Percentiles rank a stretch among this genome's conserved stretches.
Conservation (phyloP, 2,329 filamentous ascomycete species). For the Dactylellina parvicollis region DNA sequence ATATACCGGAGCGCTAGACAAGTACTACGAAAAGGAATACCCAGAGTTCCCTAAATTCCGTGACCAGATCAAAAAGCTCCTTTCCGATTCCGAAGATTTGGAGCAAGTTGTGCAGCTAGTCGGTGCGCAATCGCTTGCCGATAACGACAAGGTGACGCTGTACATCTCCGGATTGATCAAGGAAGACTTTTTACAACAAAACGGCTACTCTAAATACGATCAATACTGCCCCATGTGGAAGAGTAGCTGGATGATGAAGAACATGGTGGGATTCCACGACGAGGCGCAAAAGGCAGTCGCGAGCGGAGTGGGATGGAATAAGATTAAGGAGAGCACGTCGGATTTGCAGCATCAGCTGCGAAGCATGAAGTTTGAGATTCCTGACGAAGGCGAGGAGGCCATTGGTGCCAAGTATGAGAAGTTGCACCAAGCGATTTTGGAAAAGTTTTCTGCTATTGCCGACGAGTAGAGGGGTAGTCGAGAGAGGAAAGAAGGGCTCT, state of each 20-base stretch:
- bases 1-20: slow-evolving; percentile 87
- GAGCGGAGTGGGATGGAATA: slow-evolving; percentile 89
- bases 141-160: slow-evolving; percentile 97
- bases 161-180: slow-evolving; percentile 92
- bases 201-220: slow-evolving; percentile 98
- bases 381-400: slow-evolving; percentile 80
- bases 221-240: slow-evolving; percentile 99
- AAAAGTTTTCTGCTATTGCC: slow-evolving; percentile 95
- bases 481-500: too few species aligned
- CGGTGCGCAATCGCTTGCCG: slow-evolving; percentile 94
- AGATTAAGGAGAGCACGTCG: slow-evolving; percentile 87
- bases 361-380: slow-evolving; percentile 93
- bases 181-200: slow-evolving; percentile 98
- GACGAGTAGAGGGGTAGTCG: slow-evolving; percentile 75
- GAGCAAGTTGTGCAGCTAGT: slow-evolving; percentile 99
- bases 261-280: slow-evolving; percentile 97
- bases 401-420: slow-evolving; percentile 82
- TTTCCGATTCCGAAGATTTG: slow-evolving; percentile 94
- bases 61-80: slow-evolving; percentile 90
- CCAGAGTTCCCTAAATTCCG: slow-evolving; percentile 93
- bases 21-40: slow-evolving; percentile 91
- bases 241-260: slow-evolving; percentile 99
- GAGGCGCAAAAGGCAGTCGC: slow-evolving; percentile 94
- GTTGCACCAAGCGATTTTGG: slow-evolving; percentile 88
- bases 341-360: slow-evolving; percentile 87